These are phyloP conservation scores for Penicillium alfredii DNA, from an alignment of 495 filamentous ascomycete species.

Conservation along the genomic window DNA sequence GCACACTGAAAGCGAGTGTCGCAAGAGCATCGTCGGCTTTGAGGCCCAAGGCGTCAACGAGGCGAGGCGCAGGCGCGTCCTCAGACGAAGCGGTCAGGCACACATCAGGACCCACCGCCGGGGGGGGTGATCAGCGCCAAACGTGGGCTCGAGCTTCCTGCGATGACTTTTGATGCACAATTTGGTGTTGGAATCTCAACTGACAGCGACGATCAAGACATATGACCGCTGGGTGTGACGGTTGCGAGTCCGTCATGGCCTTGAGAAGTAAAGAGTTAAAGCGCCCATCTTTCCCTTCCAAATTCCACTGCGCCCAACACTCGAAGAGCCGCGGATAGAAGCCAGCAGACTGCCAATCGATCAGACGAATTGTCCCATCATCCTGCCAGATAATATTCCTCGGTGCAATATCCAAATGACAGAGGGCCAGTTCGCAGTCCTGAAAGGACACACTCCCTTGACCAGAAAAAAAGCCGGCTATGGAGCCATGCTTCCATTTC, in stretches of 20 bases:
- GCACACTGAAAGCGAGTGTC: conserved; percentile 4
- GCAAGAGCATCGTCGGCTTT: conserved; percentile 16
- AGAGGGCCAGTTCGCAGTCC: conserved; percentile 5
- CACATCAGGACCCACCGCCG: conserved; percentile 33
- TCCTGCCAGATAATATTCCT: conserved; percentile 11
- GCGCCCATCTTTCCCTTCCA: no score
- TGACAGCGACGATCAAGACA: no score
- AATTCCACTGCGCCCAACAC: no score
- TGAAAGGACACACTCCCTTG: conserved; percentile 3
- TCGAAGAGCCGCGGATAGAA: conserved; percentile 9
- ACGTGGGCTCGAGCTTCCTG: no score
- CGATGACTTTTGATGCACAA: no score
- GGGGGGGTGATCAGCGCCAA: no score
- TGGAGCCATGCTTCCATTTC: conserved; percentile 8
- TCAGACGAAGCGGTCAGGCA: conserved; percentile 38
- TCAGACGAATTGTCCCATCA: conserved; percentile 6
- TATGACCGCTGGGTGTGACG: no score
- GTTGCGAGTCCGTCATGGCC: no score
- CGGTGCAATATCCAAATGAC: conserved; percentile 11
- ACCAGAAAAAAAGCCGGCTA: conserved; percentile 8
- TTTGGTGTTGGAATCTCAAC: no score
- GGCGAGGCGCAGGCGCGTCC: conserved; percentile 6
- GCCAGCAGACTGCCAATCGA: conserved; percentile 14
- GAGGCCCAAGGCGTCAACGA: conserved; percentile 3
- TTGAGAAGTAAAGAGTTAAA: no score